These are phyloP conservation scores for Trichoderma sp. DNA, from an alignment of 2,329 filamentous ascomycete genomes.

Conservation along the genomic window DNA sequence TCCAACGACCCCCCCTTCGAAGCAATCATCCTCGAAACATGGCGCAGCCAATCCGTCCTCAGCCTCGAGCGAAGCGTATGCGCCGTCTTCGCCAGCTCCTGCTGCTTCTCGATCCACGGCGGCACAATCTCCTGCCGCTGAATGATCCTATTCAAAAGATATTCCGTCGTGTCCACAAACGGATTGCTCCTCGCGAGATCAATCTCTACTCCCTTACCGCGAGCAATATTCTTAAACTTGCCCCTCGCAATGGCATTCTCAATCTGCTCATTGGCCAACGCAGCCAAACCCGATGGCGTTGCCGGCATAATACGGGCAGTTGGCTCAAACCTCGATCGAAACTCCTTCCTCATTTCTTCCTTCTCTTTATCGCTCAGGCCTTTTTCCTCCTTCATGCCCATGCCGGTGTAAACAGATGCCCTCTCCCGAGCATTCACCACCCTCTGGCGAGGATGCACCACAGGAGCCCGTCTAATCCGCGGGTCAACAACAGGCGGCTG, in stretches of 20 bases:
- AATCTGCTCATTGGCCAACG: constrained; percentile 86
- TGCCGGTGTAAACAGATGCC: constrained; percentile 55
- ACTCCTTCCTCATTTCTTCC: constrained; percentile 70
- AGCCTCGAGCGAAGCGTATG: constrained; percentile 74
- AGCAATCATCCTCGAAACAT: constrained; percentile 78
- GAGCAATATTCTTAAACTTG: constrained; percentile 81
- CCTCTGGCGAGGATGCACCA: constrained; percentile 50
- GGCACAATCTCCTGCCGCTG: constrained; percentile 94
- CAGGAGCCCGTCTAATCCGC: constrained; percentile 49
- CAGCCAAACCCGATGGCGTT: constrained; percentile 75
- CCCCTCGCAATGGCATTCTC: constrained; percentile 92
- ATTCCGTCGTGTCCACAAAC: constrained; percentile 94
- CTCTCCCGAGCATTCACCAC: constrained; percentile 61
- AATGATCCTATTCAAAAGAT: constrained; percentile 98
- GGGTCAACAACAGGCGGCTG: constrained; percentile 57
- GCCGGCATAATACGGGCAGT: constrained; percentile 73
- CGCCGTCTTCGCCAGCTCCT: constrained; percentile 75
- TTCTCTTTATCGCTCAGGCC: constrained; percentile 71
- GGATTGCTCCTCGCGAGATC: constrained; percentile 83
- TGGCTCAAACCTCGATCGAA: constrained; percentile 80
- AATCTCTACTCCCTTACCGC: constrained; percentile 79
- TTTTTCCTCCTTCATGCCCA: constrained; percentile 52
- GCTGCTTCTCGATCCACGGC: constrained; percentile 98
- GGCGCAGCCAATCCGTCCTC: constrained; percentile 80
- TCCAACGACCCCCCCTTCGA: constrained; percentile 75